Conservation (phyloP, 2,329 filamentous ascomycete genomes). For the Hymenoscyphus infarciens region DNA sequence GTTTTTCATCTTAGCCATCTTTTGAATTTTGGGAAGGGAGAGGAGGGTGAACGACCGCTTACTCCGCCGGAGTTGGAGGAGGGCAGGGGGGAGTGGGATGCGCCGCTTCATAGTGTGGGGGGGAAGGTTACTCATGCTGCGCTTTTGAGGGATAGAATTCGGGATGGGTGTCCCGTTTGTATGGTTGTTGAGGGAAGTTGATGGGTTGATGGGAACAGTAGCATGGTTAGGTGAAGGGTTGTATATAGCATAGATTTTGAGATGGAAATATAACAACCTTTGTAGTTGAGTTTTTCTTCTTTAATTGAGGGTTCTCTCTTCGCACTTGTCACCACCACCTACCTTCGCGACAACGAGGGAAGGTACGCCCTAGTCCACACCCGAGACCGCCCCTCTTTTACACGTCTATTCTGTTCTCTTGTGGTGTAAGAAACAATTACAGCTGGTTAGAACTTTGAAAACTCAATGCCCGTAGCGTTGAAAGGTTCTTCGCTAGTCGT, state of each 20-base stretch:
- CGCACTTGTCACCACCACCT: no score
- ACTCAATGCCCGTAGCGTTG: no score
- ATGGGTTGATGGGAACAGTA: neutral
- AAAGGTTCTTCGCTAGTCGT: no score
- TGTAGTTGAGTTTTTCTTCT: no score
- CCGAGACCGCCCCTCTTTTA: no score
- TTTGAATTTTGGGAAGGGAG: slow-evolving; percentile 42
- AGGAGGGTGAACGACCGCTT: slow-evolving; percentile 36
- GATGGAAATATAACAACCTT: neutral
- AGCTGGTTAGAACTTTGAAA: no score
- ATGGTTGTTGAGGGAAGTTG: neutral
- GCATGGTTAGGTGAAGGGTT: neutral
- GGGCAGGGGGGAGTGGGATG: slow-evolving; percentile 39
- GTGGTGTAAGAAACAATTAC: no score
- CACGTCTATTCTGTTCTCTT: no score
- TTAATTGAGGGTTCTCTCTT: no score
- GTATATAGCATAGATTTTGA: neutral
- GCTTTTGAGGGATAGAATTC: slow-evolving; percentile 67
- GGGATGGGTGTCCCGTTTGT: slow-evolving; percentile 62
- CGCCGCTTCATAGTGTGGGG: slow-evolving; percentile 64
- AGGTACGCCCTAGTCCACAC: no score
- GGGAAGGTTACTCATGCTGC: slow-evolving; percentile 86
- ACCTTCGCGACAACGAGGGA: no score
- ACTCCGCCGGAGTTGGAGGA: slow-evolving; percentile 44
- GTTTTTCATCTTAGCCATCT: slow-evolving; percentile 76